These are phyloP conservation scores for Colletotrichum caudatum DNA, from an alignment of 2,329 filamentous ascomycete species.

Conservation along the genomic window DNA sequence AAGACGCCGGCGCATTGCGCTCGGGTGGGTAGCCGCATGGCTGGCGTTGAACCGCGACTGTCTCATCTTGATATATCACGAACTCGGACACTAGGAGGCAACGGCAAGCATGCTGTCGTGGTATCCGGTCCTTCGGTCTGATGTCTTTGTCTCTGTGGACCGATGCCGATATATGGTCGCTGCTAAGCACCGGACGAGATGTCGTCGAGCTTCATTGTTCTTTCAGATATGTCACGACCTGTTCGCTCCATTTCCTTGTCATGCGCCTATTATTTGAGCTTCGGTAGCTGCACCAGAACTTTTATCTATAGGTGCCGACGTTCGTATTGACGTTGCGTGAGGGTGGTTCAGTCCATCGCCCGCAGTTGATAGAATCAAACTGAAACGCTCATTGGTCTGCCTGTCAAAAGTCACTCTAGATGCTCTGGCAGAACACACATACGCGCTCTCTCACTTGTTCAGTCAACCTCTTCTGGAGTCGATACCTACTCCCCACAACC, in stretches of 20 bases:
- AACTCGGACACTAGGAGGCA: not conserved
- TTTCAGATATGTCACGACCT: not conserved
- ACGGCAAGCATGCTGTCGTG: not conserved
- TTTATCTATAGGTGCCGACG: not conserved
- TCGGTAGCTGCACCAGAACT: too few relatives aligned
- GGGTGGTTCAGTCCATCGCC: too few relatives aligned
- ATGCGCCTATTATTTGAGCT: not conserved
- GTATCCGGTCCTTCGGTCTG: conserved; percentile 6
- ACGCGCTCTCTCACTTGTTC: not conserved
- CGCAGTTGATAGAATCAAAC: not conserved
- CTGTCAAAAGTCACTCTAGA: not conserved
- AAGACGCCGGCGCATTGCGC: not conserved
- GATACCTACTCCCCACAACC: not conserved
- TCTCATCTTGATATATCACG: not conserved
- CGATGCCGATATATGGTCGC: not conserved
- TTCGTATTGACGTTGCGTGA: not conserved
- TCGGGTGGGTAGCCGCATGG: not conserved
- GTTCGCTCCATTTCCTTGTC: not conserved
- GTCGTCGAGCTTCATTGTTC: not conserved
- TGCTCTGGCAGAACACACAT: too few relatives aligned
- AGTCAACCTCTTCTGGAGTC: not conserved
- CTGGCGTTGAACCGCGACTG: not conserved
- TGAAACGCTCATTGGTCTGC: not conserved
- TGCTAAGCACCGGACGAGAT: not conserved
- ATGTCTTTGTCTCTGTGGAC: not conserved